Conservation (phyloP, 73 alveolate species). For the Paraurostyla sp. region DNA sequence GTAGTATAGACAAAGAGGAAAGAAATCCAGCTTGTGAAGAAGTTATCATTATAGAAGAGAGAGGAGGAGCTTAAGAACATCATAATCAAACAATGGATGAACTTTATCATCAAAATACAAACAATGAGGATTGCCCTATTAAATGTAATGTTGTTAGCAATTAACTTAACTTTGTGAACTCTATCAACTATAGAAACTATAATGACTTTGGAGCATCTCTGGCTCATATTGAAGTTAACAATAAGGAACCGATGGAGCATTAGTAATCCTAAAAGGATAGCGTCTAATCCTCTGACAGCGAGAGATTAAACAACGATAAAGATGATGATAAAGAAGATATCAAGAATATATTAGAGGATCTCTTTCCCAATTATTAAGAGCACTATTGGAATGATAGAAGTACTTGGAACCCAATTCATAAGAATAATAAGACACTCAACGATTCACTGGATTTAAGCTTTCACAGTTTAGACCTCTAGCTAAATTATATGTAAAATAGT, state of each 20-base stretch:
- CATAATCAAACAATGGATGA: slow-evolving; percentile 54
- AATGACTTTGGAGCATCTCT: slow-evolving; percentile 13
- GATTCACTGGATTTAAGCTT: slow-evolving; percentile 35
- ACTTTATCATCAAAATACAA: slow-evolving; percentile 14
- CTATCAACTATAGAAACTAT: slow-evolving; percentile 14
- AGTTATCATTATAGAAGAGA: slow-evolving; percentile 45
- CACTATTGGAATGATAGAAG: slow-evolving; percentile 45
- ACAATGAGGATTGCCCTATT: slow-evolving; percentile 39
- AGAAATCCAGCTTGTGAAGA: slow-evolving; percentile 48
- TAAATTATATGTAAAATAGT: background rate
- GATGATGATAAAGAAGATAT: slow-evolving; percentile 23
- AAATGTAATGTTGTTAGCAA: slow-evolving; percentile 55
- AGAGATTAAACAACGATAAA: slow-evolving; percentile 12
- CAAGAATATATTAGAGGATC: background rate
- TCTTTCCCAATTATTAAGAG: slow-evolving; percentile 30
- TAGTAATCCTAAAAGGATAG: too few relatives aligned
- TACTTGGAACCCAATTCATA: background rate
- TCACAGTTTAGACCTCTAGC: background rate
- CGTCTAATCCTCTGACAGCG: too few relatives aligned
- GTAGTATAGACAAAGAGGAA: slow-evolving; percentile 17
- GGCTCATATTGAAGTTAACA: background rate
- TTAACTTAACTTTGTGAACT: slow-evolving; percentile 19
- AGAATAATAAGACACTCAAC: background rate
- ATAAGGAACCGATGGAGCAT: too few relatives aligned
- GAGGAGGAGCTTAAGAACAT: slow-evolving; percentile 58